These are phyloP conservation scores for Phytopythium ostracodes DNA, from an alignment of 352 stramenopile species.

Conservation along the genomic window DNA sequence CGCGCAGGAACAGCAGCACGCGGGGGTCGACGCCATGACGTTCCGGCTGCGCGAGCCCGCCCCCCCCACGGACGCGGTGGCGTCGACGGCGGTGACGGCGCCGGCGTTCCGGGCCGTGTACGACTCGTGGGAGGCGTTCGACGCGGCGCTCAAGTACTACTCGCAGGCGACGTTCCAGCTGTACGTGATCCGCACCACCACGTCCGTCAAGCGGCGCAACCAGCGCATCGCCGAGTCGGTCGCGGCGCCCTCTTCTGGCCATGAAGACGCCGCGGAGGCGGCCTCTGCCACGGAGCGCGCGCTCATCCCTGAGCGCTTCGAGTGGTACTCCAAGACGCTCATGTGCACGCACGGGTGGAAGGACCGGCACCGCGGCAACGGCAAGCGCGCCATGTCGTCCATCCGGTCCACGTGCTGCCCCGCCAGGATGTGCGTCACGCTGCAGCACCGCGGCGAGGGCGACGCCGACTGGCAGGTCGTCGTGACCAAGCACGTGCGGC, in stretches of 20 bases:
- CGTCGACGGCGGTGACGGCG: constrained; percentile 20
- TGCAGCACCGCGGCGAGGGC: constrained; percentile 42
- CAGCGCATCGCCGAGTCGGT: constrained; percentile 46
- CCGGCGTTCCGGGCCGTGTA: constrained; percentile 45
- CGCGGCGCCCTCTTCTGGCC: neutral
- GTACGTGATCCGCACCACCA: constrained; percentile 78
- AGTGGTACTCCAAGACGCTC: constrained; percentile 82
- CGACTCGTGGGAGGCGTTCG: constrained; percentile 63
- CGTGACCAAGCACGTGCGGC: constrained; percentile 67
- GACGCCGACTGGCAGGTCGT: constrained; percentile 59
- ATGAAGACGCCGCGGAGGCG: constrained; percentile 3
- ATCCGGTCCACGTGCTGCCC: constrained; percentile 66
- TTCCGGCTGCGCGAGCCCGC: constrained; percentile 3
- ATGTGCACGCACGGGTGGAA: constrained; percentile 84
- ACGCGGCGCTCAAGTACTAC: constrained; percentile 55
- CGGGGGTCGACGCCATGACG: neutral
- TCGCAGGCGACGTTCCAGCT: constrained; percentile 59
- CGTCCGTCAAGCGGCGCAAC: constrained; percentile 66
- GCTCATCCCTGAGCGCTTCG: constrained; percentile 56
- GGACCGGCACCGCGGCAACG: constrained; percentile 51
- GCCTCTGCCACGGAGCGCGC: constrained; percentile 16
- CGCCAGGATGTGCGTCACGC: constrained; percentile 76
- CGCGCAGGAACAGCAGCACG: too few relatives aligned
- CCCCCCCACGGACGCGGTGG: neutral
- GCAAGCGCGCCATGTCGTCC: constrained; percentile 57